A percentile compares a stretch with the other conserved stretches of the same genome.
Evolutionary conservation across 2,329 filamentous ascomycete species (phyloP).

Genomic region (Pestalotiopsis sp.): DNA sequence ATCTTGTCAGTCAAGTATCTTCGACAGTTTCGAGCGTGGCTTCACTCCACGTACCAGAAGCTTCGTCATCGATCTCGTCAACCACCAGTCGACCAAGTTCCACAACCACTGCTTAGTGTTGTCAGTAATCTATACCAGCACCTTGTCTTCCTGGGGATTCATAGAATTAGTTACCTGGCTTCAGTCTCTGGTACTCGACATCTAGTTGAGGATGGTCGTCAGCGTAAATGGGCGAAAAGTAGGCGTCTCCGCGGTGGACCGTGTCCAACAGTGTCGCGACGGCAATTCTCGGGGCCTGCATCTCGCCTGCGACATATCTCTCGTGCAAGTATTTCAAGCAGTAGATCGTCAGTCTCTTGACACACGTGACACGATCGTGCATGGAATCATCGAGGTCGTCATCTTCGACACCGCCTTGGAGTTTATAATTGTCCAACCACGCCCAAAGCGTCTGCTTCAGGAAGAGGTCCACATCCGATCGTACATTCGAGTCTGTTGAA

Average conservation of each 20-base stretch:
- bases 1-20: conserved; percentile 33
- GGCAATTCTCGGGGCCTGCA: conserved; percentile 42
- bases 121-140: conserved; percentile 24
- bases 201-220: conserved; percentile 30
- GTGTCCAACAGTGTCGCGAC: conserved; percentile 43
- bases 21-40: conserved; percentile 35
- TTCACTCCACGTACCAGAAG: conserved; percentile 54
- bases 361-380: conserved; percentile 34
- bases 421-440: conserved; percentile 28
- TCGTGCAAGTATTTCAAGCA: conserved; percentile 49
- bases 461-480: conserved; percentile 42
- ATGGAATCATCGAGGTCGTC: conserved; percentile 28
- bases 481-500: conserved; percentile 44
- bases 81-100: conserved; percentile 55
- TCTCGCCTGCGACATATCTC: conserved; percentile 41
- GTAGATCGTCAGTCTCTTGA: conserved; percentile 39
- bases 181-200: conserved; percentile 33
- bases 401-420: conserved; percentile 26
- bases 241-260: conserved; percentile 41
- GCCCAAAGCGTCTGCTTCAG: conserved; percentile 44
- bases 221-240: conserved; percentile 36
- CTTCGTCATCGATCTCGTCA: conserved; percentile 59
- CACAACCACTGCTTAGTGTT: conserved; percentile 36
- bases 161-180: conserved; percentile 34
- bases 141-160: not conserved